Evolutionary conservation across 148 eudicot species (phyloP), one percentile per base, ranked within the genome.

Genomic region (Linanthus parryae): DNA sequence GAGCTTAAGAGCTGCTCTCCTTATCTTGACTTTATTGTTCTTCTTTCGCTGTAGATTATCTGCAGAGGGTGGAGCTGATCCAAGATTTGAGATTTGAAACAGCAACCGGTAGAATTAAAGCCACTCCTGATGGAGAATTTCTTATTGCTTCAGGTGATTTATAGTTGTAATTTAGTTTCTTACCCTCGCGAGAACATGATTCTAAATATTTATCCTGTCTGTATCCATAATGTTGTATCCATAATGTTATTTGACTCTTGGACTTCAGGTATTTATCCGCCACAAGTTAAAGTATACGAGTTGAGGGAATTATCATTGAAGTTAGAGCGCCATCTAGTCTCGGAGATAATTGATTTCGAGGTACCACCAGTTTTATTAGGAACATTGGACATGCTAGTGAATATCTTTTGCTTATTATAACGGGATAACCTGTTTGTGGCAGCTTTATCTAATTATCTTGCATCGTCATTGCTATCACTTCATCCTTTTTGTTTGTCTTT

Each of bases 41-140:
- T 52, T 29, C 48, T 0, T 40, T 46, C 25, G 38, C 19, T 46
- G 37, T 63, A 90, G 98, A 81, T 30, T 87, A 81, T 62, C 34
- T 66, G 85, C 74, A 76, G 57, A 69, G 96, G 64, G 90, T 92
- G 61, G 96, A 87, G 25, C 59, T 87, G 42, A 45, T 92, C 43
- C 96, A 92, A 65, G 96, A 87, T 46, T 74, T 92, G 75, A 81
- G 79, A 41, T 87, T 92, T 52, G 98, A 84, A 64, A 83, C 94
- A 14, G 94, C 98, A 23, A 81, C 94, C 43, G 79, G 84, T 33
- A 79, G 67, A 76, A 84, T 91, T 59, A 87, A 84, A 73, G 83
- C 82, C 51, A 81, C 96, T n/a, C 94, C 98, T 36, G 90, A 92
- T 63, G 98, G 98, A 19, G 85, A 92, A 52, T 92, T 70, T 77